Conservation (phyloP, 164 flowering plant genomes). For the Annona cherimola region DNA sequence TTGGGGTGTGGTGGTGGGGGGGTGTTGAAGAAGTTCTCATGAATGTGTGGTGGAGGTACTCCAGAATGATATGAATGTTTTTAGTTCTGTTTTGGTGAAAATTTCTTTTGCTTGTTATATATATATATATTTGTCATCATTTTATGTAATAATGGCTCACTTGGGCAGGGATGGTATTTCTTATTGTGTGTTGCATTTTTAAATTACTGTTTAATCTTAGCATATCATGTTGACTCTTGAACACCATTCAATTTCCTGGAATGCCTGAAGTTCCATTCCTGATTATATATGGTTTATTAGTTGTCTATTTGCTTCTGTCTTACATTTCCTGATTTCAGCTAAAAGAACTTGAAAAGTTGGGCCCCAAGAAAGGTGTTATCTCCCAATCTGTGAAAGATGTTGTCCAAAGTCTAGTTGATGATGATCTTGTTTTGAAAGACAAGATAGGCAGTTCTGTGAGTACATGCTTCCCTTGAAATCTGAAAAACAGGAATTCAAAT, state of each 20-base stretch:
- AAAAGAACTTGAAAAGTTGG: conserved; percentile 92
- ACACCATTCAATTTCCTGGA: no score
- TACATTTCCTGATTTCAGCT: conserved; percentile 45
- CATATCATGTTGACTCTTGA: no score
- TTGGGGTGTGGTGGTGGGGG: no score
- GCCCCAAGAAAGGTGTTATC: conserved; percentile 93
- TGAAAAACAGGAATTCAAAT: not conserved
- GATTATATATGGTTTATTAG: not conserved
- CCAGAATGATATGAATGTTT: no score
- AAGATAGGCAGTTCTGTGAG: conserved; percentile 96
- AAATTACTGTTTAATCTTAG: not conserved
- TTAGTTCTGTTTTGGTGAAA: no score
- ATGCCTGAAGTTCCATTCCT: no score
- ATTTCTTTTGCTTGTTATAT: no score
- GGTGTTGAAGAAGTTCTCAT: no score
- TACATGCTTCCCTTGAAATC: conserved; percentile 1
- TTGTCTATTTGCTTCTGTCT: not conserved
- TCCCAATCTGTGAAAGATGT: conserved; percentile 97
- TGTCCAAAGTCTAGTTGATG: conserved; percentile 91
- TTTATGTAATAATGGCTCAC: no score
- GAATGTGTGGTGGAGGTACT: no score
- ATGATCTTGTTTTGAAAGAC: conserved; percentile 93
- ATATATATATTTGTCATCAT: no score
- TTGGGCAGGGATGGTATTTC: no score
- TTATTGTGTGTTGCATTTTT: not conserved